Percentiles rank a stretch among this genome's conserved stretches.
Conservation (phyloP, 805 yeast genomes). For the Candida sithepensis region DNA sequence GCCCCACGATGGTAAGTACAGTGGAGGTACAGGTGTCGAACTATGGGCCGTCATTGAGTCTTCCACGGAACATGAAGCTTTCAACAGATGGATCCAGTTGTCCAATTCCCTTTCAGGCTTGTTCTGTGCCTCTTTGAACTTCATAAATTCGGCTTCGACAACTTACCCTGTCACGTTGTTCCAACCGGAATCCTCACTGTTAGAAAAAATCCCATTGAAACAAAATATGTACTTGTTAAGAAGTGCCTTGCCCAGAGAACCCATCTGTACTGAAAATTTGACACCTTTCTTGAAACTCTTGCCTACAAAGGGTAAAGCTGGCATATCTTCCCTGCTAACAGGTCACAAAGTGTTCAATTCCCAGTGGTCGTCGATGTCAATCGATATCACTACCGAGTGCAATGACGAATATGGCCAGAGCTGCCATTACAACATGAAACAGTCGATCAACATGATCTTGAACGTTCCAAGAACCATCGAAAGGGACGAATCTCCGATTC, state of each 20-base stretch:
- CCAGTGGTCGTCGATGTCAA: constrained; percentile 90
- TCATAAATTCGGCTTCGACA: constrained; percentile 75
- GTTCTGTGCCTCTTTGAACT: constrained; percentile 92
- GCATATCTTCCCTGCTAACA: constrained; percentile 77
- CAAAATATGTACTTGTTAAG: constrained; percentile 56
- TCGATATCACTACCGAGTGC: constrained; percentile 68
- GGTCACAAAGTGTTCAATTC: constrained; percentile 91
- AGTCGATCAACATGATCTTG: constrained; percentile 66
- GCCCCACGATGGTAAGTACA: constrained; percentile 63
- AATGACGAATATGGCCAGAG: constrained; percentile 26
- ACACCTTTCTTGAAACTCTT: constrained; percentile 88
- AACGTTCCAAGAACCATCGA: constrained; percentile 68
- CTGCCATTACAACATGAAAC: constrained; percentile 56
- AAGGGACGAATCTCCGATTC: constrained; percentile 64
- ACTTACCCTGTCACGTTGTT: constrained; percentile 55
- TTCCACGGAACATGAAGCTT: constrained; percentile 47
- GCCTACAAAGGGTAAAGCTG: constrained; percentile 90
- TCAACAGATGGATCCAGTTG: constrained; percentile 63
- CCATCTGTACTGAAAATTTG: constrained; percentile 93
- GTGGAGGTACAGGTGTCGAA: constrained; percentile 97
- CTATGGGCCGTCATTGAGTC: constrained; percentile 85
- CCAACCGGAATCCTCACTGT: constrained; percentile 21
- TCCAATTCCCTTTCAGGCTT: constrained; percentile 81
- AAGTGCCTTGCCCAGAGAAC: constrained; percentile 91
- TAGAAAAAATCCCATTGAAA: constrained; percentile 25